These are phyloP conservation scores for Trypanosoma platydactyli DNA, from an alignment of 208 protist genomes.

Conservation along the genomic window DNA sequence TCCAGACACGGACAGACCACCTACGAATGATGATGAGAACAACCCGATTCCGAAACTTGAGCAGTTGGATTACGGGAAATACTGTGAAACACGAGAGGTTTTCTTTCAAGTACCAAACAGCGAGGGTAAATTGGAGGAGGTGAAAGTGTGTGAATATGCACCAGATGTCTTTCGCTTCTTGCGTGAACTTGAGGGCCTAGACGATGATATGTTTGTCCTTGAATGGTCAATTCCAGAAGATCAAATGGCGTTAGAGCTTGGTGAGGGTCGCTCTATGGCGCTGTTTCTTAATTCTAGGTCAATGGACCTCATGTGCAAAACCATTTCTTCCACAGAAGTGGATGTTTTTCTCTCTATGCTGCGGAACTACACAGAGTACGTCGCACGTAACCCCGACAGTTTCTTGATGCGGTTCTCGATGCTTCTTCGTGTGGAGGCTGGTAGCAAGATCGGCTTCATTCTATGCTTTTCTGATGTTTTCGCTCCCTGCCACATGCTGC, in stretches of 20 bases:
- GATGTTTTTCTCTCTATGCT: constrained; percentile 60
- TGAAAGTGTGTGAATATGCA: constrained; percentile 76
- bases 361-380: constrained; percentile 50
- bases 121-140: constrained; percentile 24
- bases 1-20: neutral
- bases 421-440: constrained; percentile 53
- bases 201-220: constrained; percentile 48
- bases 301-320: constrained; percentile 86
- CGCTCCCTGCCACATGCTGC: constrained; percentile 39
- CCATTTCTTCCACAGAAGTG: constrained; percentile 70
- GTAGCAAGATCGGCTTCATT: constrained; percentile 61
- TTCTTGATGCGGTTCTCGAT: constrained; percentile 85
- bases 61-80: constrained; percentile 29
- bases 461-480: constrained; percentile 84
- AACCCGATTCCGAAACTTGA: constrained; percentile 22
- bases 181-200: constrained; percentile 49
- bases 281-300: constrained; percentile 79
- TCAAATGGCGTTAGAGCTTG: constrained; percentile 54
- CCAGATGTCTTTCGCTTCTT: constrained; percentile 69
- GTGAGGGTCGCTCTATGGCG: constrained; percentile 82
- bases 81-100: constrained; percentile 28
- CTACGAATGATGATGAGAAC: constrained; percentile 19
- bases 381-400: constrained; percentile 44
- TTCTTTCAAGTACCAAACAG: constrained; percentile 23
- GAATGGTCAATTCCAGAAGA: constrained; percentile 76